phyloP scores from a whole-genome alignment of 768 basidiomycete species.

The Hygrocybe punicea region DNA sequence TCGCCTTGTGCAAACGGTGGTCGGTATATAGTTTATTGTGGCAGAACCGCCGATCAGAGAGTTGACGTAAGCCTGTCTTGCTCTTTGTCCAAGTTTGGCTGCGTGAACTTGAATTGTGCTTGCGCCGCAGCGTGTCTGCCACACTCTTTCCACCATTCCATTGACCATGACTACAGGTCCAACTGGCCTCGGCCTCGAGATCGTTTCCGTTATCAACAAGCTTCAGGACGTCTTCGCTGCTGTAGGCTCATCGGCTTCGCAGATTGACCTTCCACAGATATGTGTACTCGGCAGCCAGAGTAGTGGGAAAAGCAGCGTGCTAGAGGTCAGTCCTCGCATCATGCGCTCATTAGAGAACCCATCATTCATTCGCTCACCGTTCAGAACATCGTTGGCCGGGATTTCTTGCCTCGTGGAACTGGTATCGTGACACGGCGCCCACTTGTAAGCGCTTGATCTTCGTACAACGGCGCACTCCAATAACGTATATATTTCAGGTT shows the following conservation, averaged over 20 bases:
- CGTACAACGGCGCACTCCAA: not conserved
- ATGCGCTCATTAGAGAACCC: not conserved
- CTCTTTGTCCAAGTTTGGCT: constrained; percentile 1
- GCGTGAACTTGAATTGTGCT: not conserved
- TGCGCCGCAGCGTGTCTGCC: not conserved
- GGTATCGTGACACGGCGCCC: constrained; percentile 98
- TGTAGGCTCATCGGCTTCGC: constrained; percentile 70
- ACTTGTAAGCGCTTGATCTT: constrained; percentile 53
- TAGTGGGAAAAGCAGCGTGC: constrained; percentile 89
- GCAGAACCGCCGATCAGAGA: too few relatives aligned
- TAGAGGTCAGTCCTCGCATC: constrained; percentile 57
- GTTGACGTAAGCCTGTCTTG: too few relatives aligned
- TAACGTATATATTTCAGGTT: constrained; percentile 46
- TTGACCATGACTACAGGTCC: constrained; percentile 18
- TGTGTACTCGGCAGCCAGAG: constrained; percentile 90
- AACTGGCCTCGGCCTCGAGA: constrained; percentile 73
- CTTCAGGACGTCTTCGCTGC: constrained; percentile 88
- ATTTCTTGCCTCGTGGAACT: constrained; percentile 97
- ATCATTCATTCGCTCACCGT: constrained; percentile 10
- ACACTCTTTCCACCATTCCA: not conserved
- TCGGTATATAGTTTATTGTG: too few relatives aligned
- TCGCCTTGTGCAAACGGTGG: too few relatives aligned
- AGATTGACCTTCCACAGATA: constrained; percentile 89
- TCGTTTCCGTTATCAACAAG: constrained; percentile 80
- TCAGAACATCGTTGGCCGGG: constrained; percentile 96